A percentile compares a stretch with the other conserved stretches of the same genome.
Evolutionary conservation across 805 yeast species (phyloP).

Genomic region (Saccharomyces paradoxus): DNA sequence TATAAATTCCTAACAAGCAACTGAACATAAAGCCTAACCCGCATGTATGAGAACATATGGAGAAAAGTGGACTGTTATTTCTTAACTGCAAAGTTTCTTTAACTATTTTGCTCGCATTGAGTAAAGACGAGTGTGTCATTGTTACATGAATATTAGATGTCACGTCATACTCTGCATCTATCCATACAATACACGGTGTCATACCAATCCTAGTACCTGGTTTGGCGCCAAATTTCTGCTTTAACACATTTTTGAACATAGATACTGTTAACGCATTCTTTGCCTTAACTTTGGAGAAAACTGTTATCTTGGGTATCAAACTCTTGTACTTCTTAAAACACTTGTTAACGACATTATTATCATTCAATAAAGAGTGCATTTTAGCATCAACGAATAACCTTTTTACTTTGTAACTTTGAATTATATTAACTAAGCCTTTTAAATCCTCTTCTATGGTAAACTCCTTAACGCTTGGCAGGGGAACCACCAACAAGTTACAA

Average conservation of each 20-base stretch:
- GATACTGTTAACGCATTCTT: slow-evolving; percentile 16
- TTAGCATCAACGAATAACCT: slow-evolving; percentile 65
- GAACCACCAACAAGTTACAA: slow-evolving; percentile 56
- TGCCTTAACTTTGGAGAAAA: slow-evolving; percentile 26
- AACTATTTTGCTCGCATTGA: slow-evolving; percentile 77
- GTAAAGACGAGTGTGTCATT: slow-evolving; percentile 50
- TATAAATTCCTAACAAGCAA: slow-evolving; percentile 72
- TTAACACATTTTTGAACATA: slow-evolving; percentile 14
- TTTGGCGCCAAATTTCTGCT: slow-evolving; percentile 14
- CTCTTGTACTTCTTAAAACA: slow-evolving; percentile 19
- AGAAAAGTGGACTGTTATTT: slow-evolving; percentile 63
- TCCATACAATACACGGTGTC: slow-evolving; percentile 29
- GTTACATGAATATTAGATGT: slow-evolving; percentile 22
- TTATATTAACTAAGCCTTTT: slow-evolving; percentile 51
- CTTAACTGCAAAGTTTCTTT: slow-evolving; percentile 87
- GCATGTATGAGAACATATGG: slow-evolving; percentile 74
- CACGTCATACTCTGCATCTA: slow-evolving; percentile 20
- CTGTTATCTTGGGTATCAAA: slow-evolving; percentile 25
- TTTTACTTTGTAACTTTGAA: slow-evolving; percentile 62
- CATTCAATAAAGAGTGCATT: slow-evolving; percentile 15
- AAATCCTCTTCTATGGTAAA: slow-evolving; percentile 66
- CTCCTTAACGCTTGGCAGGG: slow-evolving; percentile 66
- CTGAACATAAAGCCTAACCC: slow-evolving; percentile 88
- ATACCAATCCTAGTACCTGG: slow-evolving; percentile 24
- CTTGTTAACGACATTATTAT: slow-evolving; percentile 18